Evolutionary conservation across 495 filamentous ascomycete genomes (phyloP).

Genomic region (Friedmanniomyces endolithicus): DNA sequence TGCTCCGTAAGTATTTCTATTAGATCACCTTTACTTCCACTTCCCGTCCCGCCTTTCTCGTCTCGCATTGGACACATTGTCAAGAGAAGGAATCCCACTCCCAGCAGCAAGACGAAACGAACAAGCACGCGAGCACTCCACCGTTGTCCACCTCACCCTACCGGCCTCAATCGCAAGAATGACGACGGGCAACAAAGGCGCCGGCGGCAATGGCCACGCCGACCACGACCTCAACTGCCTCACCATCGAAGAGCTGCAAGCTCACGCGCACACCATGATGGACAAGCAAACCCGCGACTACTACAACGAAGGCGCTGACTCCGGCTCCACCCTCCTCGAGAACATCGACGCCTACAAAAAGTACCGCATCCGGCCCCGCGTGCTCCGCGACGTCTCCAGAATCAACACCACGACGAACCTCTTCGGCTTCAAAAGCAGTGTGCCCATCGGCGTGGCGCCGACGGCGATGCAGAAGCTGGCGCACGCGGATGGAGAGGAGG

Average conservation of each 20-base stretch:
- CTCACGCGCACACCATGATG: slow-evolving; percentile 17
- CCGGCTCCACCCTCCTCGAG: slow-evolving; percentile 25
- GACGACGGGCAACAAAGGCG: not conserved
- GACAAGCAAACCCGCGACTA: slow-evolving; percentile 33
- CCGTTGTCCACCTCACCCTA: too few relatives aligned
- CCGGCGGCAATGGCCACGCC: not conserved
- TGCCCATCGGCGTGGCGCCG: slow-evolving; percentile 24
- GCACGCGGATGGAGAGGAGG: slow-evolving; percentile 22
- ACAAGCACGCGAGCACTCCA: not conserved
- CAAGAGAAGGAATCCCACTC: not conserved
- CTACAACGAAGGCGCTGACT: slow-evolving; percentile 39
- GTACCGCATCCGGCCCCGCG: slow-evolving; percentile 24
- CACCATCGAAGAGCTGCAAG: slow-evolving; percentile 21
- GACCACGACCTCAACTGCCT: slow-evolving; percentile 24
- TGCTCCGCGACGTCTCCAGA: slow-evolving; percentile 19
- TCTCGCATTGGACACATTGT: too few relatives aligned
- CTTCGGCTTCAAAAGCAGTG: slow-evolving; percentile 17
- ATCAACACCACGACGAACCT: slow-evolving; percentile 11
- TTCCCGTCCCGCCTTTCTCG: too few relatives aligned
- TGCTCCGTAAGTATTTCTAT: not conserved
- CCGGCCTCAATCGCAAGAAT: not conserved
- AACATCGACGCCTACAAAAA: slow-evolving; percentile 23
- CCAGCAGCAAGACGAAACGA: not conserved
- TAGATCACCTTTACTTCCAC: not conserved
- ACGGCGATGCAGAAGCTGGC: slow-evolving; percentile 25